Conservation (phyloP, 2,329 filamentous ascomycete genomes). For the Cladorrhinum sp. region DNA sequence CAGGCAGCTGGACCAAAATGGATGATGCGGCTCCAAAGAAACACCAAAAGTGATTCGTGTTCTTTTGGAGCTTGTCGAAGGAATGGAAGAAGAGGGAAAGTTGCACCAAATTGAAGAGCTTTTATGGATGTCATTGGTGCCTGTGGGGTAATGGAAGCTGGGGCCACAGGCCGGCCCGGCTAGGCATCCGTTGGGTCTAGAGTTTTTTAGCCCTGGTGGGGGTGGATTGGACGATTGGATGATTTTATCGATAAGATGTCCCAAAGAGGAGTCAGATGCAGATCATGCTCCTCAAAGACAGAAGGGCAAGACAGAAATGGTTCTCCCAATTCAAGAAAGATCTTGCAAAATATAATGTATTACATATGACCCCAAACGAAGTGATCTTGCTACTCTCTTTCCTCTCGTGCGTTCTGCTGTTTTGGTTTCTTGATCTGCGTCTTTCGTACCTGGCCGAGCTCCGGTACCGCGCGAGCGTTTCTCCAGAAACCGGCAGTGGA, state of each 20-base stretch:
- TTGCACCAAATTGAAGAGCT: conserved; percentile 21
- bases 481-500: conserved; percentile 6
- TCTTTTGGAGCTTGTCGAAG: conserved; percentile 24
- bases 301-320: neutral
- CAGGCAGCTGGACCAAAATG: conserved; percentile 9
- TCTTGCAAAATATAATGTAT: neutral
- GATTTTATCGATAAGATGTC: neutral
- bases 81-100: conserved; percentile 20
- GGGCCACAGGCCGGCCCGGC: conserved; percentile 14
- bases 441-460: conserved; percentile 6
- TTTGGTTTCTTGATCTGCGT: neutral
- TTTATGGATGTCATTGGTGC: conserved; percentile 22
- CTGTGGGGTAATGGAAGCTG: conserved; percentile 22
- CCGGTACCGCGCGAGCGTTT: conserved; percentile 17
- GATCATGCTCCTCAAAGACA: neutral
- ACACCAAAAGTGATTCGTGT: conserved; percentile 29
- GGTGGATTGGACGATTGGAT: neutral
- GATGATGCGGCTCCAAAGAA: conserved; percentile 21
- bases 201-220: neutral
- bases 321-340: neutral
- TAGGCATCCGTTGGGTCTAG: conserved; percentile 1
- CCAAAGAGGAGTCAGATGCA: neutral
- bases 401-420: neutral
- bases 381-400: neutral
- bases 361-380: neutral